Conservation (phyloP, 2,329 filamentous ascomycete genomes). For the Colletotrichum filicis region DNA sequence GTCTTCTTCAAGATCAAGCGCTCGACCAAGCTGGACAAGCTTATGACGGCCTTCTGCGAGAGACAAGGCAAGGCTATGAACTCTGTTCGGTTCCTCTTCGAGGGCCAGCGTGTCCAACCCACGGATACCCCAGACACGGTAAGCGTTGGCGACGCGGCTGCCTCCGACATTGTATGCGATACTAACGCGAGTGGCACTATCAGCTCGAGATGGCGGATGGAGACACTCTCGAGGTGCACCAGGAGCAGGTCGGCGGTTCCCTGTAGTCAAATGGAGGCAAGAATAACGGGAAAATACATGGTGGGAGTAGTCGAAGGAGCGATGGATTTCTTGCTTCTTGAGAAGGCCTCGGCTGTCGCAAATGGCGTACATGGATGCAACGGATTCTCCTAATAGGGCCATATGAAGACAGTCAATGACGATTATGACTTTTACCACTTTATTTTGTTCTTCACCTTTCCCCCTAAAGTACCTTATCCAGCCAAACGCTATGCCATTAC, state of each 20-base stretch:
- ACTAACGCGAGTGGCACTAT: constrained; percentile 37
- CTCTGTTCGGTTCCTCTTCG: constrained; percentile 94
- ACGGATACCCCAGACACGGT: constrained; percentile 93
- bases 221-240: constrained; percentile 95
- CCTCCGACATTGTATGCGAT: not conserved
- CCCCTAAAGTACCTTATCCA: not conserved
- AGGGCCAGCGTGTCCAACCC: constrained; percentile 91
- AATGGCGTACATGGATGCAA: constrained; percentile 19
- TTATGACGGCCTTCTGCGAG: constrained; percentile 98
- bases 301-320: not conserved
- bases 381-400: not conserved
- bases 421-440: constrained; percentile 31
- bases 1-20: constrained; percentile 99
- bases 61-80: constrained; percentile 88
- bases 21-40: constrained; percentile 93
- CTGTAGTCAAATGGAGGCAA: not conserved
- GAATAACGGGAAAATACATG: not conserved
- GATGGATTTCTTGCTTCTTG: constrained; percentile 11
- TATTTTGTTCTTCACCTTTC: not conserved
- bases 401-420: constrained; percentile 28
- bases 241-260: constrained; percentile 91
- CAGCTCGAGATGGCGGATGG: constrained; percentile 98
- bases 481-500: not conserved
- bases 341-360: constrained; percentile 10
- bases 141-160: constrained; percentile 53